Evolutionary conservation across 208 protist species (phyloP), one percentile per base, ranked within the genome.

Genomic region (Leishmania major): DNA sequence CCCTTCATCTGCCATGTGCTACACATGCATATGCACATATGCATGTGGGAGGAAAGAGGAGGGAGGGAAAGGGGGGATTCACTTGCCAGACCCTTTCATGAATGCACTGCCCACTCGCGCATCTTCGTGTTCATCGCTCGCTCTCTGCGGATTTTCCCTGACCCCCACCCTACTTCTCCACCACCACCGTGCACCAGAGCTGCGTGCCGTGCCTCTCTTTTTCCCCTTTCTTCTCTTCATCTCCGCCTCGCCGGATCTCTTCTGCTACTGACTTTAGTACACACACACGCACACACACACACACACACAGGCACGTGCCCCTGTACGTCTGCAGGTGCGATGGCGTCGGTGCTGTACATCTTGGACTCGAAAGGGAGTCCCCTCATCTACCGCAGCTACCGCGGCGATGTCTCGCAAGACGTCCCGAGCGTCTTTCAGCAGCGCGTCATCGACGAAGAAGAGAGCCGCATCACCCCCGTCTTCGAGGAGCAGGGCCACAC

Each of bases 311-410:
- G 47, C 47, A 31, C 15, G 31, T 28, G 35, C 45, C 10, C 57
- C 74, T 47, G 25, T n/a, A 11, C 37, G 8, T 49, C 37, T 10
- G 35, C 74, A 28, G 13, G 37, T 67, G 49, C 49, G 17, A 98
- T 98, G 93, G 97, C 96, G 17, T 99, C 98, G 31, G 91, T 91
- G 60, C 88, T 99, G 10, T 98, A 95, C 81, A 96, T 99, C 71
- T 83, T 99, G 28, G 97, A 99, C 84, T 89, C 90, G 22, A 99
- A 98, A 79, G 99, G 98, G 19, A 95, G 93, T 71, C 91, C 98
- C 0, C 88, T 99, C 31, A 99, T 99, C 59, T 97, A 92, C 66
- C 93, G 99, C 57, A 98, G 98, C 79, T 99, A 99, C 85, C 94
- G 99, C 55, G 98, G 98, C 40, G 98, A 99, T 88, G 81, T 99